Evolutionary conservation across 345 rosid genomes (phyloP).

Genomic region (Microthlaspi erraticum): DNA sequence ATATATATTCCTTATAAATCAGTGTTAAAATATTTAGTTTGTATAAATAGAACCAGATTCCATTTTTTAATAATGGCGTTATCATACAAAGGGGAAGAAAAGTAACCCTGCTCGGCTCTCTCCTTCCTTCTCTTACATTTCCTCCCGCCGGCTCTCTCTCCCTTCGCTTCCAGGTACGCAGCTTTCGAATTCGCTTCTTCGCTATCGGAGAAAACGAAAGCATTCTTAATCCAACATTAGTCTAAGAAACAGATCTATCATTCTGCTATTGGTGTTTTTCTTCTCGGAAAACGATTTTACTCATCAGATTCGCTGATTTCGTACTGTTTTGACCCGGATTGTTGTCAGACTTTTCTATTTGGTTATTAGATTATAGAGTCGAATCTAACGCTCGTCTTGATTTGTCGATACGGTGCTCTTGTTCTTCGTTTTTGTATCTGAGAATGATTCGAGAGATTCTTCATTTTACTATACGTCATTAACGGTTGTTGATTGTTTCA

Average conservation of each 20-base stretch:
- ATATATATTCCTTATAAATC: slow-evolving; percentile 24
- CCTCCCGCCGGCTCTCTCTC: slow-evolving; percentile 36
- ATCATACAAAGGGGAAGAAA: slow-evolving; percentile 3
- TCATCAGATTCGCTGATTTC: slow-evolving; percentile 31
- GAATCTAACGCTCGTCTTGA: slow-evolving; percentile 1
- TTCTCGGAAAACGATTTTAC: not conserved
- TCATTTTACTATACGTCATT: not conserved
- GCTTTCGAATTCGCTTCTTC: slow-evolving; percentile 13
- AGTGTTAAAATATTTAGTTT: not conserved
- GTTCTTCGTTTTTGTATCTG: not conserved
- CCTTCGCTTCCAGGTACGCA: slow-evolving; percentile 35
- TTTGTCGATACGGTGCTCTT: not conserved
- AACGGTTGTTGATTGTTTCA: not conserved
- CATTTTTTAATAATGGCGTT: slow-evolving; percentile 7
- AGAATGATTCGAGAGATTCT: not conserved
- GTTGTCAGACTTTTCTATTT: slow-evolving; percentile 1
- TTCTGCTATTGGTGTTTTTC: not conserved
- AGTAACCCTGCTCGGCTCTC: slow-evolving; percentile 3
- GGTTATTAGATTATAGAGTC: not conserved
- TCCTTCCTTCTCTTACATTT: not conserved
- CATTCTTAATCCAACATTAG: slow-evolving; percentile 12
- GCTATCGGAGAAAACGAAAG: not conserved
- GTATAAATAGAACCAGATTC: slow-evolving; percentile 35
- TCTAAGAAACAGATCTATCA: slow-evolving; percentile 29
- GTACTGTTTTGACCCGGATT: slow-evolving; percentile 5